Percentiles rank a stretch among this genome's conserved stretches.
phyloP scores from a whole-genome alignment of 2,329 filamentous ascomycete species.

The Aspergillus latus region DNA sequence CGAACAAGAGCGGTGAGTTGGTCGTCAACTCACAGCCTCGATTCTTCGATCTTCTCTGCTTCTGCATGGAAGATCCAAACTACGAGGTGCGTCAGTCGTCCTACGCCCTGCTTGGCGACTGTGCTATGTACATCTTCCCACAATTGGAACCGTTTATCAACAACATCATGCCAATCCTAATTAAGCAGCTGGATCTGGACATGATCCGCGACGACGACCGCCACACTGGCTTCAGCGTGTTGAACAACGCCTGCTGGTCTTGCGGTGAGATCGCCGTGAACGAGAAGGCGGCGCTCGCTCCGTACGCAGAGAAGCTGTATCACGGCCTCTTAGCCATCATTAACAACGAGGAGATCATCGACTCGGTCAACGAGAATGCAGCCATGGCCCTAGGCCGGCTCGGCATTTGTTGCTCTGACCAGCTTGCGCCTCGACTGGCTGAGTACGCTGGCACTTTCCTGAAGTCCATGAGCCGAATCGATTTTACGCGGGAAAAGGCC shows the following conservation, averaged over 20 bases:
- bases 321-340: slow-evolving; percentile 78
- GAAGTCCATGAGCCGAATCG: slow-evolving; percentile 75
- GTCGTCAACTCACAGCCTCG: slow-evolving; percentile 73
- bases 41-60: slow-evolving; percentile 85
- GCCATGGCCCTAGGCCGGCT: slow-evolving; percentile 88
- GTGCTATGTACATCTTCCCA: slow-evolving; percentile 85
- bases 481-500: slow-evolving; percentile 89
- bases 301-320: slow-evolving; percentile 75
- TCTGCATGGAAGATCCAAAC: slow-evolving; percentile 87
- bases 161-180: slow-evolving; percentile 72
- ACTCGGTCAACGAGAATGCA: slow-evolving; percentile 87
- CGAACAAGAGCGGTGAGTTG: slow-evolving; percentile 70
- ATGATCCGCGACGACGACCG: slow-evolving; percentile 74
- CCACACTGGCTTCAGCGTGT: slow-evolving; percentile 82
- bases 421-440: slow-evolving; percentile 74
- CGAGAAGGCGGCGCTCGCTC: slow-evolving; percentile 68
- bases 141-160: slow-evolving; percentile 74
- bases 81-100: slow-evolving; percentile 96
- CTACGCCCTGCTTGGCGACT: slow-evolving; percentile 91
- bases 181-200: slow-evolving; percentile 83
- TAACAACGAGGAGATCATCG: slow-evolving; percentile 78
- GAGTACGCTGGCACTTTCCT: slow-evolving; percentile 83
- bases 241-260: slow-evolving; percentile 99
- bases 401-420: slow-evolving; percentile 73
- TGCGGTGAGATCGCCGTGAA: slow-evolving; percentile 88